Conservation (phyloP, 345 rosid genomes). For the Eucalyptus microcorys region DNA sequence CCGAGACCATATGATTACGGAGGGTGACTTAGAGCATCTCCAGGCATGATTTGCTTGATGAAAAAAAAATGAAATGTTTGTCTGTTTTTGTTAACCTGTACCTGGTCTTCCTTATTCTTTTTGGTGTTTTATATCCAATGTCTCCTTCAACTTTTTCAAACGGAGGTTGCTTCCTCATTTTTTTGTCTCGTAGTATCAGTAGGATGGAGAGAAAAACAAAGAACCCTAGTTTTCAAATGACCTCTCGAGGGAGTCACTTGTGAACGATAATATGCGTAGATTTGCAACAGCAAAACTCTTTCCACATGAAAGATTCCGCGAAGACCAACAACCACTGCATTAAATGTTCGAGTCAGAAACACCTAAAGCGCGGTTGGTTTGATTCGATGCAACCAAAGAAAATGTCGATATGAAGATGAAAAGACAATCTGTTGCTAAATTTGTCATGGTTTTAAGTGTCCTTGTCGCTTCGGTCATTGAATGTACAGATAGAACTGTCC, state of each 20-base stretch:
- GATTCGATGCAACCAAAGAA: background rate
- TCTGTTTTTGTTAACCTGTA: background rate
- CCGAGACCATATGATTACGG: background rate
- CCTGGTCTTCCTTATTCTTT: background rate
- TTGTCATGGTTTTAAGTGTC: background rate
- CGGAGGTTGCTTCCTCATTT: background rate
- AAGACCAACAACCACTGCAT: background rate
- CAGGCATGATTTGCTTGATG: background rate
- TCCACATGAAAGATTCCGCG: background rate
- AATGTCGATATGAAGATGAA: background rate
- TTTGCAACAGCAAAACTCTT: background rate
- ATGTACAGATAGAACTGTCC: background rate
- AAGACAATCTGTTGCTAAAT: background rate
- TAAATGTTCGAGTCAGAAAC: background rate
- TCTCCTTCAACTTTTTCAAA: too few relatives aligned
- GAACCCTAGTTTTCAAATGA: background rate
- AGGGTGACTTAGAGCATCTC: background rate
- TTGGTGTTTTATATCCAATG: background rate
- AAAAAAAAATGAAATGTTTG: background rate
- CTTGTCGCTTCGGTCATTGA: background rate
- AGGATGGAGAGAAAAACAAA: background rate
- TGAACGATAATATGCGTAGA: background rate
- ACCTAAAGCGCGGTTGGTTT: background rate
- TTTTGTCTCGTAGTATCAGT: background rate
- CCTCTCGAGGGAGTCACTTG: background rate